Conservation (phyloP, 768 basidiomycete genomes). For the Leccinum subgranulosum region DNA sequence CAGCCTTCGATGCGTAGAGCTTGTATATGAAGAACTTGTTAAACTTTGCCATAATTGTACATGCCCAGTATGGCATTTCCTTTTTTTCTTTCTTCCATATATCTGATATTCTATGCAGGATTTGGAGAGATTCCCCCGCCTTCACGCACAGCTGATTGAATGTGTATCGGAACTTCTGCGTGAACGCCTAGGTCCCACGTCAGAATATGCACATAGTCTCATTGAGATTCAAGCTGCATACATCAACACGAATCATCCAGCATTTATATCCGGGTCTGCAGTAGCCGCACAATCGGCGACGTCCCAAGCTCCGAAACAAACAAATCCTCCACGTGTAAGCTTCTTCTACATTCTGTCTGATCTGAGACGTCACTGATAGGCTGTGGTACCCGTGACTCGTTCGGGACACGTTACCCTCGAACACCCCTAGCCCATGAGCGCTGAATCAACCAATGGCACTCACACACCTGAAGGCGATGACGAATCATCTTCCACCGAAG, state of each 20-base stretch:
- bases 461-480: conserved; percentile 58
- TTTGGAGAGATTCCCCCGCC: conserved; percentile 88
- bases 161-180: conserved; percentile 94
- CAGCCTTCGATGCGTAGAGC: conserved; percentile 91
- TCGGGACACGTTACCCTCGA: background rate
- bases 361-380: conserved; percentile 6
- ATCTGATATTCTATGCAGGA: conserved; percentile 52
- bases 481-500: conserved; percentile 53
- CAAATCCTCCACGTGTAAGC: conserved; percentile 53
- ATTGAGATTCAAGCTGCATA: conserved; percentile 98
- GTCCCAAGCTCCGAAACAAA: conserved; percentile 40
- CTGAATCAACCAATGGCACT: conserved; percentile 59
- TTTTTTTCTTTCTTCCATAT: background rate
- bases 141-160: conserved; percentile 93
- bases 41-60: conserved; percentile 99
- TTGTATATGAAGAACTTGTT: conserved; percentile 98
- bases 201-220: conserved; percentile 92
- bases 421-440: conserved; percentile 52
- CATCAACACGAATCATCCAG: conserved; percentile 98
- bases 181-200: conserved; percentile 94
- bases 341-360: conserved; percentile 7
- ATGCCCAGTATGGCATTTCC: conserved; percentile 56
- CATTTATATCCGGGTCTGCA: conserved; percentile 82
- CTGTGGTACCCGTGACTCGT: conserved; percentile 15
- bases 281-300: conserved; percentile 50